Evolutionary conservation across 2,329 filamentous ascomycete species (phyloP), one percentile per base, ranked within the genome.

Genomic region (Proliferodiscus dingleyae): DNA sequence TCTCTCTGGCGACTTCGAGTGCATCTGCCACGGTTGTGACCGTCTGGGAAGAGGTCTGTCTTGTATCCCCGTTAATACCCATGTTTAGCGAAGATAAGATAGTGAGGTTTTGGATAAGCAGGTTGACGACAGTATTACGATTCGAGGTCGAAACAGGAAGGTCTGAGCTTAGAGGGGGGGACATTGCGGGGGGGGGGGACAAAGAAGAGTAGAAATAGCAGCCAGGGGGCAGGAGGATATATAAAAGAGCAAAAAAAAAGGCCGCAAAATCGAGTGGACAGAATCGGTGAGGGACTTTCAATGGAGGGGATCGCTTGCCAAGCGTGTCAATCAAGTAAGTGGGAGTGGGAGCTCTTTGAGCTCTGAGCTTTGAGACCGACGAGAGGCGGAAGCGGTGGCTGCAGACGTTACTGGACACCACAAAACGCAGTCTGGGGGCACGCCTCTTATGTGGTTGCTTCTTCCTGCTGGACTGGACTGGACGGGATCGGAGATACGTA

Each of bases 1-100:
- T 83, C 63, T 89, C 86, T 51, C 87, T 79, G 11, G 86, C 88
- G 48, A 86, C 77, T 59, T 90, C 82, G 44, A 94, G 74, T 19
- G 87, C 87, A 63, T 82, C 75, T 50, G 78, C 72, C 45, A 89
- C 78, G 8, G 54, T 51, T 8, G 45, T 50, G 39, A 42, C 36
- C 11, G 43, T 23, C 11, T 36, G 21, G 42, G 45, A 43, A 18
- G 41, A 43, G 24, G 50, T 46, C 16, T 49, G 43, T 43, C 43
- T 47, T 36, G 41, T 41, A 36, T 23, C 18, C n/a, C 33, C 49
- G 53, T 52, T 38, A 43, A 47, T 53, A 49, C 45, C 47, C 54
- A 59, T 57, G 36, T 47, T 57, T 32, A 50, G 46, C 21, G 41
- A 47, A n/a, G 50, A 55, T 44, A 52, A 43, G 39, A 46, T 34